Percentiles rank a stretch among this genome's conserved stretches.
Conservation (phyloP, 2,329 filamentous ascomycete genomes). For the Epichloe baconii region DNA sequence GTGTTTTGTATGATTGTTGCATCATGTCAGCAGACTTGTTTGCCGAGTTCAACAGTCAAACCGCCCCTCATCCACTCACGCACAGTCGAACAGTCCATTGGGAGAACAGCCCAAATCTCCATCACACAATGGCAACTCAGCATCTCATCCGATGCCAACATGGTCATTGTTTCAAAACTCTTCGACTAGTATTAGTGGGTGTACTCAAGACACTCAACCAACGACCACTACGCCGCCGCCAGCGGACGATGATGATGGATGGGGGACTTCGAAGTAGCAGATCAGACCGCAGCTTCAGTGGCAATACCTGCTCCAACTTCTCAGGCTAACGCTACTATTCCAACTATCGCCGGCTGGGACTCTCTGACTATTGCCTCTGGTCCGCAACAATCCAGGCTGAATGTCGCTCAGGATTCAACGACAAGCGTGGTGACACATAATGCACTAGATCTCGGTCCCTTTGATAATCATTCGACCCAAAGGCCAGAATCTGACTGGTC, state of each 20-base stretch:
- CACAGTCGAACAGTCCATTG: constrained; percentile 6
- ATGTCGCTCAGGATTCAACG: background rate
- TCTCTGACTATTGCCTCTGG: background rate
- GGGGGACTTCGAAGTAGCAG: constrained; percentile 54
- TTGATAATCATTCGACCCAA: constrained; percentile 6
- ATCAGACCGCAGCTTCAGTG: constrained; percentile 10
- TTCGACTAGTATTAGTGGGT: constrained; percentile 9
- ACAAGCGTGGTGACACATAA: background rate
- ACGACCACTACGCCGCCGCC: background rate
- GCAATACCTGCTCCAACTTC: background rate
- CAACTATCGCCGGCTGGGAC: background rate
- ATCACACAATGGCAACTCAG: constrained; percentile 6
- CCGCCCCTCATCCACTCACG: constrained; percentile 19
- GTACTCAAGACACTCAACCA: constrained; percentile 5
- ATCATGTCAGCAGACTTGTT: constrained; percentile 54
- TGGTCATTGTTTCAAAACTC: constrained; percentile 20
- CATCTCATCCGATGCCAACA: constrained; percentile 13
- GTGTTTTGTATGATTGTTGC: background rate
- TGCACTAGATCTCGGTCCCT: background rate
- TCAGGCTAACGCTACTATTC: background rate
- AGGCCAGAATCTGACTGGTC: constrained; percentile 5
- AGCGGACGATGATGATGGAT: constrained; percentile 46
- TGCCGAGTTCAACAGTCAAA: constrained; percentile 44
- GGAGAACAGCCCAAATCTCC: constrained; percentile 7
- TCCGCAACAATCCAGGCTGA: background rate